Evolutionary conservation across 495 filamentous ascomycete genomes (phyloP).

Genomic region (Penicillium herquei): DNA sequence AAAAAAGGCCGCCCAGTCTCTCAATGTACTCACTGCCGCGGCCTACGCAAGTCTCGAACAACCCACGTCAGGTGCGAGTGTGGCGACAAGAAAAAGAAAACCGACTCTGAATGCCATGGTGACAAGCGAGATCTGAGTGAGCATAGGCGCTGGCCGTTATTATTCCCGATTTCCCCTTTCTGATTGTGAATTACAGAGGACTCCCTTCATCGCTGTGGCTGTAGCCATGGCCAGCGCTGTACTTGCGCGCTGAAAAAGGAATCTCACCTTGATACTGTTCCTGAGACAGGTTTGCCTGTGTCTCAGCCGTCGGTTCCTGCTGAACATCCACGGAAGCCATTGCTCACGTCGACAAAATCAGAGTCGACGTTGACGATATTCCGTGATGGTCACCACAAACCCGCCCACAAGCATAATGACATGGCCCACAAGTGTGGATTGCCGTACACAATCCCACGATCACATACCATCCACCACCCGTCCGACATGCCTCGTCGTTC

Average conservation of each 20-base stretch:
- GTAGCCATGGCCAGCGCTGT: conserved; percentile 87
- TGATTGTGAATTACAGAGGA: conserved; percentile 49
- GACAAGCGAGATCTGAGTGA: conserved; percentile 60
- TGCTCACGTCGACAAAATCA: conserved; percentile 79
- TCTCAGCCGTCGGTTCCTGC: conserved; percentile 36
- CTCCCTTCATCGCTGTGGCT: conserved; percentile 74
- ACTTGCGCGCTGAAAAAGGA: conserved; percentile 93
- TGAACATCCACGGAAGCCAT: conserved; percentile 60
- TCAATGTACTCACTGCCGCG: conserved; percentile 96
- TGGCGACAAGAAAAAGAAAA: conserved; percentile 75
- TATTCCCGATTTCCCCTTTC: conserved; percentile 28
- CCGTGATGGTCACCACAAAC: conserved; percentile 92
- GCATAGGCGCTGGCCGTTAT: conserved; percentile 38
- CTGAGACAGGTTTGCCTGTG: conserved; percentile 24
- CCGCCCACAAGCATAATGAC: conserved; percentile 83
- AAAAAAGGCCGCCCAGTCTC: conserved; percentile 98
- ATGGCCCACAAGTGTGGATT: conserved; percentile 76
- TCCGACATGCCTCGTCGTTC: conserved; percentile 61
- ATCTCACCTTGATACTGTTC: conserved; percentile 59
- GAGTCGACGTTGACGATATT: conserved; percentile 82
- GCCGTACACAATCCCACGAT: conserved; percentile 77
- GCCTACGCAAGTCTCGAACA: conserved; percentile 94
- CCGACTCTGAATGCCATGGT: conserved; percentile 65
- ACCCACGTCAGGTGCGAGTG: conserved; percentile 97
- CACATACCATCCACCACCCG: conserved; percentile 65